Evolutionary conservation across 2,329 filamentous ascomycete genomes (phyloP).

Genomic region (Thyridium curvatum): DNA sequence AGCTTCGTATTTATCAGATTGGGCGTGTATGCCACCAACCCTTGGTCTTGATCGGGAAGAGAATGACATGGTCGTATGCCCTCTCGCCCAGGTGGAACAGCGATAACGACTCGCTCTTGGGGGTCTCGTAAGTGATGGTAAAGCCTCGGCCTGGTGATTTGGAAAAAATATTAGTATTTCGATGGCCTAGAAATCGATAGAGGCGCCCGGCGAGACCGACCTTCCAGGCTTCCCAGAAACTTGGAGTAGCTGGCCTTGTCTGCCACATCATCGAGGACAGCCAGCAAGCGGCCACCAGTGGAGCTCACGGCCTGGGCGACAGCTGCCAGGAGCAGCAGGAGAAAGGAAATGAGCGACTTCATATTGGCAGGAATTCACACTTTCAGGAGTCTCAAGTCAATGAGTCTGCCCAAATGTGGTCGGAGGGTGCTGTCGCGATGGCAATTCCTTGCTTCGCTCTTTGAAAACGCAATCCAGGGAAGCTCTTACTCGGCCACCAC

Average conservation of each 20-base stretch:
- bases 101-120: constrained; percentile 69
- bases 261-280: constrained; percentile 74
- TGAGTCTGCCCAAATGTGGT: constrained; percentile 64
- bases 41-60: constrained; percentile 88
- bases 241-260: constrained; percentile 80
- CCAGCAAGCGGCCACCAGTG: constrained; percentile 72
- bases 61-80: constrained; percentile 82
- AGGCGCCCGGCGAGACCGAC: constrained; percentile 40
- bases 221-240: constrained; percentile 67
- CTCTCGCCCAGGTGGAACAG: constrained; percentile 84
- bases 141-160: constrained; percentile 68
- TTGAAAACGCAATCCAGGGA: constrained; percentile 5
- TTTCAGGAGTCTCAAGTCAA: constrained; percentile 63
- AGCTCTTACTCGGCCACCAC: neutral
- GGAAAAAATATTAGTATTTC: constrained; percentile 2
- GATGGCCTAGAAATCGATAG: constrained; percentile 1
- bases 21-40: constrained; percentile 40
- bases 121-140: constrained; percentile 72
- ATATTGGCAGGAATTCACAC: constrained; percentile 47
- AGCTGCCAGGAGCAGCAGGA: constrained; percentile 60
- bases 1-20: neutral
- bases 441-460: constrained; percentile 8
- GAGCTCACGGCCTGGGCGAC: constrained; percentile 72
- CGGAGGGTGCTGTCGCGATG: constrained; percentile 1
- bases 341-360: constrained; percentile 67